phyloP scores from a whole-genome alignment of 2,329 filamentous ascomycete species.

The Nemania abortiva region DNA sequence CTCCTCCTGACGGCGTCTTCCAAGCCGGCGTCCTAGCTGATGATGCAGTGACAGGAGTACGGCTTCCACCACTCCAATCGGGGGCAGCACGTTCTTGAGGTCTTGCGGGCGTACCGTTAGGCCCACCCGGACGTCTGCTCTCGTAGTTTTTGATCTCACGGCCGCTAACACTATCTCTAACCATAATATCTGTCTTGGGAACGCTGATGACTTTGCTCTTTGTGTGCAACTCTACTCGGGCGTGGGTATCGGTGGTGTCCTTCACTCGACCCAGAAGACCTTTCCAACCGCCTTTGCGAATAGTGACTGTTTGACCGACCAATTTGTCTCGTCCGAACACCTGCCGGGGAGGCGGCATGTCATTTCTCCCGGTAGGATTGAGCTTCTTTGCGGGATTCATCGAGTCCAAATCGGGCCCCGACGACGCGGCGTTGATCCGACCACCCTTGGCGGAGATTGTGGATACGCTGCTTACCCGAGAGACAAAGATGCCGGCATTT shows the following conservation, averaged over 20 bases:
- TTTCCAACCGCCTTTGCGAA: conserved; percentile 90
- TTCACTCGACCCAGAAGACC: conserved; percentile 95
- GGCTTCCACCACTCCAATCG: conserved; percentile 74
- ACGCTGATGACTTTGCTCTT: conserved; percentile 93
- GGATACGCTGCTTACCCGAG: conserved; percentile 84
- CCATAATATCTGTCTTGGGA: conserved; percentile 81
- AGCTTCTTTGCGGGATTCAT: conserved; percentile 93
- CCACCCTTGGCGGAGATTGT: conserved; percentile 96
- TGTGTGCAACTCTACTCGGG: conserved; percentile 91
- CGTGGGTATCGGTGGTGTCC: conserved; percentile 87
- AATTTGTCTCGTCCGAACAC: conserved; percentile 84
- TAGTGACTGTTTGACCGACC: conserved; percentile 90
- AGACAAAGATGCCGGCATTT: conserved; percentile 90
- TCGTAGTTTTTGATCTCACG: conserved; percentile 78
- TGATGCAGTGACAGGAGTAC: conserved; percentile 74
- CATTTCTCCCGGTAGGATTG: conserved; percentile 68
- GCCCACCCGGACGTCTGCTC: conserved; percentile 60
- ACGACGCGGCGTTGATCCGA: conserved; percentile 71
- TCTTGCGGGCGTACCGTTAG: conserved; percentile 60
- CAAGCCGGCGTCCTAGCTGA: conserved; percentile 81
- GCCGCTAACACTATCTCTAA: conserved; percentile 87
- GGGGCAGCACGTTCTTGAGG: conserved; percentile 58
- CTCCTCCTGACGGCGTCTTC: conserved; percentile 71
- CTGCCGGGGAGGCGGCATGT: conserved; percentile 75
- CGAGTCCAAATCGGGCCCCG: conserved; percentile 81